Percentiles rank a stretch among this genome's conserved stretches.
phyloP scores from a whole-genome alignment of 257 asterid species.

The Prunella vulgaris region DNA sequence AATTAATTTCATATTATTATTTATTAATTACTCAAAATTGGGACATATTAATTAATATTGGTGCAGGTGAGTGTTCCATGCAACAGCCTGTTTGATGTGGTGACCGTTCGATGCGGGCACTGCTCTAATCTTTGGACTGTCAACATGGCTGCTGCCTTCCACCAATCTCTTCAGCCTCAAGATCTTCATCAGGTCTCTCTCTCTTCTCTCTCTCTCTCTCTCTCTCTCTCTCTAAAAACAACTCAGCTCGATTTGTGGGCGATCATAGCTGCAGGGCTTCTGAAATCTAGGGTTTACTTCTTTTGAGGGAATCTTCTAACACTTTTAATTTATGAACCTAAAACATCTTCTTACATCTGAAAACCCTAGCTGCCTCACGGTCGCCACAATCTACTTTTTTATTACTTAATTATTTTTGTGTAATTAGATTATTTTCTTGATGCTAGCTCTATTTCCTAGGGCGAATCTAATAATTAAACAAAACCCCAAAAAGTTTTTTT shows the following conservation, averaged over 20 bases:
- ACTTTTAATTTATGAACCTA: not conserved
- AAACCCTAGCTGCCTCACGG: slow-evolving; percentile 27
- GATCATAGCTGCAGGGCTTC: slow-evolving; percentile 39
- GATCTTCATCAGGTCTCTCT: slow-evolving; percentile 41
- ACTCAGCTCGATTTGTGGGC: slow-evolving; percentile 56
- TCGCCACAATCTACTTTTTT: slow-evolving; percentile 38
- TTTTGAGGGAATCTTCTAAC: slow-evolving; percentile 51
- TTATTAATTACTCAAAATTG: too few relatives aligned
- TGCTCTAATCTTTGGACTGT: slow-evolving; percentile 81
- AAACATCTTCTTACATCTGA: slow-evolving; percentile 20
- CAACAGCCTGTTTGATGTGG: slow-evolving; percentile 66
- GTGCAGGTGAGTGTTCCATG: slow-evolving; percentile 92
- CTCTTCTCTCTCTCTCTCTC: slow-evolving; percentile 11
- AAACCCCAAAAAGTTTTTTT: too few relatives aligned
- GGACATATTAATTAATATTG: too few relatives aligned
- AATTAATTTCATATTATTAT: too few relatives aligned
- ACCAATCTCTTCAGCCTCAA: slow-evolving; percentile 36
- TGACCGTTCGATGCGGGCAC: slow-evolving; percentile 96
- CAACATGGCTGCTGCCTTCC: slow-evolving; percentile 89
- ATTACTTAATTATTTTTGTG: not conserved
- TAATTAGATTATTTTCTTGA: not conserved
- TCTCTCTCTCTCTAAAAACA: too few relatives aligned
- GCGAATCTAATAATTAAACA: too few relatives aligned
- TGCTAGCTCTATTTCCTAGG: not conserved
- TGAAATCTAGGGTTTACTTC: slow-evolving; percentile 59